Percentiles rank a stretch among this genome's conserved stretches.
phyloP scores from a whole-genome alignment of 2,329 filamentous ascomycete species.

The Stemphylium lycopersici region DNA sequence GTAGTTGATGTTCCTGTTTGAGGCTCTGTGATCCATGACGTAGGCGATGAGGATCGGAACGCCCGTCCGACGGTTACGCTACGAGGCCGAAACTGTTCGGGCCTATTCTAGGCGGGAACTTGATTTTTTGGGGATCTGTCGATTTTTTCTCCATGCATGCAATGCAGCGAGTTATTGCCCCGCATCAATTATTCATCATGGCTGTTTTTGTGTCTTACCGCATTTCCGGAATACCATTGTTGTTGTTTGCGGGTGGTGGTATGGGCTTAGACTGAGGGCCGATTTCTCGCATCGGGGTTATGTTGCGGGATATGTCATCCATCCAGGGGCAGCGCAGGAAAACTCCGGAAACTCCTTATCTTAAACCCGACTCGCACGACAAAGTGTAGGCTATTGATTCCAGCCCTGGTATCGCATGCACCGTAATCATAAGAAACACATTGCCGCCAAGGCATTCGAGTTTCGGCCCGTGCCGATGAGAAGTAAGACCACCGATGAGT shows the following conservation, averaged over 20 bases:
- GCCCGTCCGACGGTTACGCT: constrained; percentile 1
- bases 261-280: too few relatives aligned
- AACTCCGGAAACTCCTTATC: neutral
- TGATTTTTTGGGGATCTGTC: neutral
- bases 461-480: too few relatives aligned
- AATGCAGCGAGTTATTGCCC: neutral
- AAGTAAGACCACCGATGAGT: too few relatives aligned
- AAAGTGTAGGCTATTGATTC: too few relatives aligned
- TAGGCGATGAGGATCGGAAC: neutral
- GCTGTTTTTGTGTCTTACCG: neutral
- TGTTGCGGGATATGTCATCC: neutral
- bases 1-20: too few relatives aligned
- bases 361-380: neutral
- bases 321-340: neutral
- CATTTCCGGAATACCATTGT: neutral
- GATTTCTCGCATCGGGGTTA: neutral
- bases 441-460: too few relatives aligned
- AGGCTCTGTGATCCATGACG: constrained; percentile 3
- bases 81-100: constrained; percentile 2
- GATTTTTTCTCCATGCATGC: neutral
- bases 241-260: neutral
- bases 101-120: neutral
- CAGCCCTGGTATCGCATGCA: too few relatives aligned
- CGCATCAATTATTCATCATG: neutral
- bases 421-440: too few relatives aligned